phyloP scores from a whole-genome alignment of 768 basidiomycete genomes.

The Calocybe indica region DNA sequence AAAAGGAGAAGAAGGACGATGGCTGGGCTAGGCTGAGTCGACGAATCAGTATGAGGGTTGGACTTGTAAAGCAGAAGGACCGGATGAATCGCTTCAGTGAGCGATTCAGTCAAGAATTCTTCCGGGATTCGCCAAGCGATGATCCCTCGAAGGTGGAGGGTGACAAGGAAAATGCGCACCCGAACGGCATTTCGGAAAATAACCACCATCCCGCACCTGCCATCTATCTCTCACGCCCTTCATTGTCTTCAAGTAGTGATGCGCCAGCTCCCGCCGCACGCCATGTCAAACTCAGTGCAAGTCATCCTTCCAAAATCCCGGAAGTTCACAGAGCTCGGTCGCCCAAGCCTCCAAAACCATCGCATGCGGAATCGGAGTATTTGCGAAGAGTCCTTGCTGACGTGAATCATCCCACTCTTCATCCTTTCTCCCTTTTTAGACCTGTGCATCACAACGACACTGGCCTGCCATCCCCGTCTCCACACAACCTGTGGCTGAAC shows the following conservation, averaged over 20 bases:
- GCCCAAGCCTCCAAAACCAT: constrained; percentile 48
- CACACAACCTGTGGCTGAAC: constrained; percentile 38
- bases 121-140: neutral
- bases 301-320: constrained; percentile 4
- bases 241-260: neutral
- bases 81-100: constrained; percentile 27
- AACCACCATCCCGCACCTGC: neutral
- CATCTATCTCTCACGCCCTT: neutral
- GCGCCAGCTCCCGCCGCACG: neutral
- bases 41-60: constrained; percentile 56
- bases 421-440: neutral
- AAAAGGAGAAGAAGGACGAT: constrained; percentile 30
- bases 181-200: neutral
- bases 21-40: constrained; percentile 62
- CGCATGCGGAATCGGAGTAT: constrained; percentile 56
- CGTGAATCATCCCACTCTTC: constrained; percentile 28
- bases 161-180: constrained; percentile 2
- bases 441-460: constrained; percentile 6
- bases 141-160: constrained; percentile 1
- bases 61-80: constrained; percentile 35
- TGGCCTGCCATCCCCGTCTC: constrained; percentile 3
- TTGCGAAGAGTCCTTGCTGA: constrained; percentile 67
- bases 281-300: neutral
- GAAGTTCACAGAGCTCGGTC: constrained; percentile 30
- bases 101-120: constrained; percentile 12